phyloP scores from a whole-genome alignment of 306 rosid genomes.

The Vigna unguiculata region DNA sequence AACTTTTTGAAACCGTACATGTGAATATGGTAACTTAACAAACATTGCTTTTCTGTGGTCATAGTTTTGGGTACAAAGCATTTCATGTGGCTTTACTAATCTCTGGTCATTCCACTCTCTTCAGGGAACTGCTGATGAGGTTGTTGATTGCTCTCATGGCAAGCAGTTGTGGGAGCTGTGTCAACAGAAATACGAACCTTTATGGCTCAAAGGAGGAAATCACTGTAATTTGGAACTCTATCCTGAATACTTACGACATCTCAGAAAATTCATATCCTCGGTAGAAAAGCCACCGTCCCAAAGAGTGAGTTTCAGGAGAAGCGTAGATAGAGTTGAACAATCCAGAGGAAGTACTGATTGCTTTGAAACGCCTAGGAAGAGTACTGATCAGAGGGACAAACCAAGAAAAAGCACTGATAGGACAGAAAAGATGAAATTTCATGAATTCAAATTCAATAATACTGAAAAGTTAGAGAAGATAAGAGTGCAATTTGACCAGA shows the following conservation, averaged over 20 bases:
- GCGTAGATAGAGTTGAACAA: conserved; percentile 64
- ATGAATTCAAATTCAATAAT: conserved; percentile 65
- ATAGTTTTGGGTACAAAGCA: conserved; percentile 5
- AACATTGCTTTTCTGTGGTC: not conserved
- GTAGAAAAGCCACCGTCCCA: conserved; percentile 68
- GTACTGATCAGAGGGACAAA: conserved; percentile 78
- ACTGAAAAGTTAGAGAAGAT: conserved; percentile 67
- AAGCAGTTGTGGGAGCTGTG: conserved; percentile 88
- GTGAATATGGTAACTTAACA: conserved; percentile 18
- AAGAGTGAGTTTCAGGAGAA: conserved; percentile 69
- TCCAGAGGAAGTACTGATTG: conserved; percentile 68
- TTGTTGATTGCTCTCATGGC: conserved; percentile 91
- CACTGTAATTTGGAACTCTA: conserved; percentile 89
- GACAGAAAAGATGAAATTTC: conserved; percentile 61
- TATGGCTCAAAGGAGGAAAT: conserved; percentile 92
- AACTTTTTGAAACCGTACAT: not conserved
- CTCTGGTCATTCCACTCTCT: conserved; percentile 15
- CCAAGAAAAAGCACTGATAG: conserved; percentile 78
- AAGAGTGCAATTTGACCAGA: conserved; percentile 64
- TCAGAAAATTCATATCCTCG: conserved; percentile 67
- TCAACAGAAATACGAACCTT: conserved; percentile 88
- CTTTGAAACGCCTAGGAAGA: conserved; percentile 75
- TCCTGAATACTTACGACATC: conserved; percentile 80
- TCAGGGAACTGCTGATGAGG: conserved; percentile 89
- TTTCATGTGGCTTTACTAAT: conserved; percentile 37